Evolutionary conservation across 345 rosid species (phyloP).

Genomic region (Citrus trifoliata): DNA sequence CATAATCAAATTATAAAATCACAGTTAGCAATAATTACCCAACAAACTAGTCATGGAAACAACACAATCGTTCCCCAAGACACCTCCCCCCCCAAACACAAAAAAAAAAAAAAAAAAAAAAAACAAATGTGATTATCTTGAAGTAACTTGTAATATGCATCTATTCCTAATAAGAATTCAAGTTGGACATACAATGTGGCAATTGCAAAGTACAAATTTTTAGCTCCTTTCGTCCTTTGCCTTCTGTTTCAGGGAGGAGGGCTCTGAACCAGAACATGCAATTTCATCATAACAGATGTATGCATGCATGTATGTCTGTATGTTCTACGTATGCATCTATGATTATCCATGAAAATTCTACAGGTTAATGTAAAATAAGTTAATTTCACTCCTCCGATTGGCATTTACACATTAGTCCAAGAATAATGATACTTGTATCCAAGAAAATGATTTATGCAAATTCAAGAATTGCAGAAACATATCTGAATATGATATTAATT

Average conservation of each 20-base stretch:
- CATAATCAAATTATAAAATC: neutral
- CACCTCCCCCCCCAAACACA: too few relatives aligned
- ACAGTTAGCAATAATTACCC: neutral
- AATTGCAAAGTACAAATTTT: neutral
- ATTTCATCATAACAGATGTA: neutral
- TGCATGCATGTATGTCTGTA: too few relatives aligned
- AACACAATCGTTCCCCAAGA: neutral
- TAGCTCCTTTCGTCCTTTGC: neutral
- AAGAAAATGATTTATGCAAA: neutral
- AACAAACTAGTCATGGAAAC: neutral
- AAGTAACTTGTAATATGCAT: neutral
- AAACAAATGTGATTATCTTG: neutral
- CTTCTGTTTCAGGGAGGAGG: neutral
- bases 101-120: too few relatives aligned
- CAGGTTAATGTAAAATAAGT: neutral
- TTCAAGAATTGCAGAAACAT: neutral
- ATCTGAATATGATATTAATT: neutral
- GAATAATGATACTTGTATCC: neutral
- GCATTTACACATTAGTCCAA: neutral
- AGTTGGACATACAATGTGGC: neutral
- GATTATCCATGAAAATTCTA: neutral
- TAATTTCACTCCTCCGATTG: neutral
- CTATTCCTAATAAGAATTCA: neutral
- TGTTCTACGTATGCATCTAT: too few relatives aligned
- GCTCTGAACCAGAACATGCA: neutral